Percentiles rank a stretch among this genome's conserved stretches.
These are phyloP conservation scores for Zychaea mexicana DNA, from an alignment of 371 early-diverging fungal species.

Conservation along the genomic window DNA sequence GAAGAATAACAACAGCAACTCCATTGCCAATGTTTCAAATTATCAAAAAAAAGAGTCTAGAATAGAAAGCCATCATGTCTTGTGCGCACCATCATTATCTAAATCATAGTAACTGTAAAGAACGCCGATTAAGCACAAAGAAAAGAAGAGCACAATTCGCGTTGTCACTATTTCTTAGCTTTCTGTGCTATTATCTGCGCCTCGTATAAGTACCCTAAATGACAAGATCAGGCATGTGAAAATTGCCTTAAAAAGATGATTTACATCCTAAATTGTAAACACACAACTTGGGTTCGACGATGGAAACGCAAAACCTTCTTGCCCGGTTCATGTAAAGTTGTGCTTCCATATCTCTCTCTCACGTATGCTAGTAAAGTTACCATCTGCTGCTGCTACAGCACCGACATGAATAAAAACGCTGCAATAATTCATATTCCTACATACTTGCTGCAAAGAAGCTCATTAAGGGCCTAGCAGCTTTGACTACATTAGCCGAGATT, in stretches of 20 bases:
- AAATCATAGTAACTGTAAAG: no score
- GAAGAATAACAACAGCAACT: no score
- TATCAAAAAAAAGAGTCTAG: no score
- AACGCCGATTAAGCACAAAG: background rate
- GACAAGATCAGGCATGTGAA: conserved; percentile 1
- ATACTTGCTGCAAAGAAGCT: no score
- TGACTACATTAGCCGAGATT: no score
- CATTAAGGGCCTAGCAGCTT: no score
- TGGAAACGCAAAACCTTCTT: background rate
- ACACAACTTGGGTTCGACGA: background rate
- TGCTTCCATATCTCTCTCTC: background rate
- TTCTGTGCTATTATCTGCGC: background rate
- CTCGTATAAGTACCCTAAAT: conserved; percentile 1
- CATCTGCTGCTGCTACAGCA: no score
- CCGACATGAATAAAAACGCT: no score
- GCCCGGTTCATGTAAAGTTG: no score
- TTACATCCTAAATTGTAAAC: conserved; percentile 1
- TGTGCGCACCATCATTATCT: background rate
- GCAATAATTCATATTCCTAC: no score
- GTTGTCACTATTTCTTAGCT: background rate
- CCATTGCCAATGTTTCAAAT: no score
- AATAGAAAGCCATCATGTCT: no score
- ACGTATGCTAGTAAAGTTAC: background rate
- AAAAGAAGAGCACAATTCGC: background rate
- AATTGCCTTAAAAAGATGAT: conserved; percentile 2